Evolutionary conservation across 129 eudicot genomes (phyloP).

Genomic region (Calendula officinalis): DNA sequence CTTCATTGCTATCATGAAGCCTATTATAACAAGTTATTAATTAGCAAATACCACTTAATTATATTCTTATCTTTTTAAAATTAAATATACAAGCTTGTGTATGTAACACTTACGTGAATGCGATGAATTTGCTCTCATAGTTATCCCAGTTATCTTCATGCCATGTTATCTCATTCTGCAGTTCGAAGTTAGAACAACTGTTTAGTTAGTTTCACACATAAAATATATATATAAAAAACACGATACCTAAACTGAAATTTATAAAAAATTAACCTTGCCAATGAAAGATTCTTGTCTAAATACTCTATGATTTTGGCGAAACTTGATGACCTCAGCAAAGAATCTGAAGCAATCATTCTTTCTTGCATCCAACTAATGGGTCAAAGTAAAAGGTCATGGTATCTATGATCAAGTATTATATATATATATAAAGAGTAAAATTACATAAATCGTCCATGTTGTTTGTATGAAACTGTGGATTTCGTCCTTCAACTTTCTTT

Average conservation of each 20-base stretch:
- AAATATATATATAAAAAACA: not conserved
- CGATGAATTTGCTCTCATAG: conserved; percentile 82
- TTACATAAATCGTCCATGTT: too few relatives aligned
- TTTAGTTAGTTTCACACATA: not conserved
- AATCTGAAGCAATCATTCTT: conserved; percentile 70
- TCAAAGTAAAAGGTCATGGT: conserved; percentile 14
- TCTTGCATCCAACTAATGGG: conserved; percentile 61
- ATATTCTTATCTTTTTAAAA: not conserved
- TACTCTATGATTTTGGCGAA: conserved; percentile 52
- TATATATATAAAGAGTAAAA: not conserved
- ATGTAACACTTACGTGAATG: conserved; percentile 72
- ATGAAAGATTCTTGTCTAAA: conserved; percentile 66
- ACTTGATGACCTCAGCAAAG: conserved; percentile 81
- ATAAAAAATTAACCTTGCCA: conserved; percentile 52
- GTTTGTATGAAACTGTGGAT: too few relatives aligned
- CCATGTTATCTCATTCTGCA: conserved; percentile 95
- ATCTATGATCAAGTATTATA: not conserved
- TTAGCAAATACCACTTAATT: conserved; percentile 1
- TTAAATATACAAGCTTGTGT: not conserved
- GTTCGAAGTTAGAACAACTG: conserved; percentile 10
- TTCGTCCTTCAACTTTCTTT: too few relatives aligned
- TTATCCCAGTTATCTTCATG: conserved; percentile 95
- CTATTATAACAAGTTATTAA: conserved; percentile 35
- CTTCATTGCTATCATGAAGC: conserved; percentile 74
- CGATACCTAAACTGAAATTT: not conserved